These are phyloP conservation scores for Acanthamoeba castellanii DNA, from an alignment of 208 protist species.

Conservation along the genomic window DNA sequence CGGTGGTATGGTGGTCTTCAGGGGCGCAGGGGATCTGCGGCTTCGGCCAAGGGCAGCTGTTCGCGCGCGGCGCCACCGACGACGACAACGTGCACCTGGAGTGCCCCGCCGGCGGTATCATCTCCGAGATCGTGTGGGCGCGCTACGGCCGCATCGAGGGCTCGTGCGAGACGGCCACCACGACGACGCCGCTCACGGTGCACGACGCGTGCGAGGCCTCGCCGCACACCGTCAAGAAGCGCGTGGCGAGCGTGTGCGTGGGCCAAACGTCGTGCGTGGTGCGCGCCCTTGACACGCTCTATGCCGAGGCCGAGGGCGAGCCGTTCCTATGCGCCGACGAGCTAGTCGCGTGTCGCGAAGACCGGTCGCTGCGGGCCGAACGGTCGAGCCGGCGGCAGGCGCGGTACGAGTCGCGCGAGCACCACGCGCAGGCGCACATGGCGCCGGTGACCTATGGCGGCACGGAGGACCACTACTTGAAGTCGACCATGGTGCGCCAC, in stretches of 20 bases:
- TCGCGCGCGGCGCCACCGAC: slow-evolving; percentile 1
- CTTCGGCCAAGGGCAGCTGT: neutral
- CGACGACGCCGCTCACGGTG: neutral
- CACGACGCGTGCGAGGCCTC: neutral
- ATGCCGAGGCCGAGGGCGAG: neutral
- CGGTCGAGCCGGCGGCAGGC: neutral
- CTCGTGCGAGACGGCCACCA: neutral
- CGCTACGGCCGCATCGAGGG: slow-evolving; percentile 39
- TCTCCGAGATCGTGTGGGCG: slow-evolving; percentile 40
- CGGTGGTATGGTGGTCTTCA: too few species aligned
- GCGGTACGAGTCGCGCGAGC: neutral
- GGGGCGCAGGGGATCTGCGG: neutral
- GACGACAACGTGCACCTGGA: slow-evolving; percentile 1
- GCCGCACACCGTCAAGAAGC: neutral
- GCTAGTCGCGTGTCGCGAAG: neutral
- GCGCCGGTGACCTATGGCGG: neutral
- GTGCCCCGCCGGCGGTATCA: slow-evolving; percentile 33
- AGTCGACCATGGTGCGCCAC: neutral
- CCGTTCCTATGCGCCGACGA: slow-evolving; percentile 11
- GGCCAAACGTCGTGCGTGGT: slow-evolving; percentile 20
- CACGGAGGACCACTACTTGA: slow-evolving; percentile 19
- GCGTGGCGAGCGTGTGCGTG: slow-evolving; percentile 3
- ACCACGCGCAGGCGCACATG: neutral
- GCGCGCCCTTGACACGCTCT: neutral
- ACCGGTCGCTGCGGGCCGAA: neutral